Evolutionary conservation across 2,329 filamentous ascomycete species (phyloP).

Genomic region (Xylaria sp.): DNA sequence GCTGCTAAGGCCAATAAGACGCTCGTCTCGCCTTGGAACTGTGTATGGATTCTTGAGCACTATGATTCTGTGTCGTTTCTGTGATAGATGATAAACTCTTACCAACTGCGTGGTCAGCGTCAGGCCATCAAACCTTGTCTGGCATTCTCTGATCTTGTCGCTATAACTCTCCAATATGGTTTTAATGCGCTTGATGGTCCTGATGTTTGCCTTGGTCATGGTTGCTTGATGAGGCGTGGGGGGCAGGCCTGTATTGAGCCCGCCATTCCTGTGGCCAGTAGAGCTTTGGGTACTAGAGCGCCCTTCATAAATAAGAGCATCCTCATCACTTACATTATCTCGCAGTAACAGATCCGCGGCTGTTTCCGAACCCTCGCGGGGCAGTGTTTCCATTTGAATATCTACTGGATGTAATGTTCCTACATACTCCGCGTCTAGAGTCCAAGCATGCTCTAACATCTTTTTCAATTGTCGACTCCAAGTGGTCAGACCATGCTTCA

Average conservation of each 20-base stretch:
- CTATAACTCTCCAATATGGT: conserved; percentile 47
- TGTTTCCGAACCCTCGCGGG: not conserved
- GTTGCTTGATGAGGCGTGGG: not conserved
- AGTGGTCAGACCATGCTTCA: conserved; percentile 39
- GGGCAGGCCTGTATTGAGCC: not conserved
- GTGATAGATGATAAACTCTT: conserved; percentile 14
- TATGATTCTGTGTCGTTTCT: conserved; percentile 27
- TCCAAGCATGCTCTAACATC: conserved; percentile 5
- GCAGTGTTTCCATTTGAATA: not conserved
- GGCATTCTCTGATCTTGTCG: conserved; percentile 48
- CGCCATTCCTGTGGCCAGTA: not conserved
- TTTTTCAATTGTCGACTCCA: conserved; percentile 37
- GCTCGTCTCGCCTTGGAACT: conserved; percentile 39
- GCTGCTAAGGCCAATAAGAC: conserved; percentile 1
- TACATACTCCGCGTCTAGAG: not conserved
- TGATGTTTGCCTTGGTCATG: not conserved
- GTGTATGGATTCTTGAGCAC: not conserved
- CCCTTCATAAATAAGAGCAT: not conserved
- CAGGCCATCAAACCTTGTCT: conserved; percentile 49
- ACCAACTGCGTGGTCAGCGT: conserved; percentile 50
- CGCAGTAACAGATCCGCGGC: not conserved
- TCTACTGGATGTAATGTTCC: not conserved
- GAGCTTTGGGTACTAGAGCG: not conserved
- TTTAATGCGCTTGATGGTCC: conserved; percentile 16
- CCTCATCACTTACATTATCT: no score